A percentile compares a stretch with the other conserved stretches of the same genome.
Evolutionary conservation across 164 flowering plant species (phyloP).

Genomic region (Vitis cinerea): DNA sequence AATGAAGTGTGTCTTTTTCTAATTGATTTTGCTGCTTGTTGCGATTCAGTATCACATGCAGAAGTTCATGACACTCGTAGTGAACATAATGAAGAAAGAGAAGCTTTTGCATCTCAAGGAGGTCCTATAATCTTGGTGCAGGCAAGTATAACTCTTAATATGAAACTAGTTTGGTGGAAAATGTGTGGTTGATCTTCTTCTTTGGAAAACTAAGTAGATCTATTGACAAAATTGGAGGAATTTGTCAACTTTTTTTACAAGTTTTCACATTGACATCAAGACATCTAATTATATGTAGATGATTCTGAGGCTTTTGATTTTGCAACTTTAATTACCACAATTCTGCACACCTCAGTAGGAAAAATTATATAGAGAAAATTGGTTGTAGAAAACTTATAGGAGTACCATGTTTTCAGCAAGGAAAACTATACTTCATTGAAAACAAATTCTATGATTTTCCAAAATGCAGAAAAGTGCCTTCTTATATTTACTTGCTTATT

Average conservation of each 20-base stretch:
- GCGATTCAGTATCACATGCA: slow-evolving; percentile 75
- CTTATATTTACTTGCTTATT: too few species aligned
- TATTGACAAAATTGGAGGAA: background rate
- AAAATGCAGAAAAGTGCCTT: too few species aligned
- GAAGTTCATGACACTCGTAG: slow-evolving; percentile 76
- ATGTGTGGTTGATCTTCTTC: background rate
- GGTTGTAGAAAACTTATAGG: too few species aligned
- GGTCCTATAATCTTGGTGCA: slow-evolving; percentile 96
- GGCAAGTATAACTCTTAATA: slow-evolving; percentile 41
- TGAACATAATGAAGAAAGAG: slow-evolving; percentile 84
- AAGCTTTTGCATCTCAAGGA: slow-evolving; percentile 96
- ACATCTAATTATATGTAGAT: too few species aligned
- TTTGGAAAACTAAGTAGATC: background rate
- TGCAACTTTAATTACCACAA: too few species aligned
- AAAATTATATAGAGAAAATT: too few species aligned
- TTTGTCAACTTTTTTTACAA: background rate
- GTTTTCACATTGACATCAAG: too few species aligned
- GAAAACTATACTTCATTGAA: too few species aligned
- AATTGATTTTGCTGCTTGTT: slow-evolving; percentile 5
- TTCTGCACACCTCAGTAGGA: too few species aligned
- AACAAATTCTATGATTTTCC: too few species aligned
- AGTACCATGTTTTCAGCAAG: too few species aligned
- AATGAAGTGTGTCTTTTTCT: background rate
- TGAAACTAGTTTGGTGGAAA: background rate
- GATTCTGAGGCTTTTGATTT: too few species aligned